Percentiles rank a stretch among this genome's conserved stretches.
These are phyloP conservation scores for Gardenia jasminoides DNA, from an alignment of 257 asterid species.

Conservation along the genomic window DNA sequence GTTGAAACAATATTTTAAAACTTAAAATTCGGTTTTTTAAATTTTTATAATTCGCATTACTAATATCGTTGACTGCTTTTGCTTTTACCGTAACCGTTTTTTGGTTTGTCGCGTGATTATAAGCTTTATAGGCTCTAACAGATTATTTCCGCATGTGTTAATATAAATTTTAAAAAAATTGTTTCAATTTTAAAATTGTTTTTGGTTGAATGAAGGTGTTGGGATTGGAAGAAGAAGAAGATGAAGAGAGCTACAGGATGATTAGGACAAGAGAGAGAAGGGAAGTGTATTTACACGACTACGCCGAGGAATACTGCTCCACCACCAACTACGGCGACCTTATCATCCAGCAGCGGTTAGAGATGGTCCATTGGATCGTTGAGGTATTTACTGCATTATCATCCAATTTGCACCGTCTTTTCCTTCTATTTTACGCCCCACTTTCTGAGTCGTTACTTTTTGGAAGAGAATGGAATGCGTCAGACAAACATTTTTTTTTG, in stretches of 20 bases:
- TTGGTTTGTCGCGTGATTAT: too few species aligned
- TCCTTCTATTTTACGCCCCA: not conserved
- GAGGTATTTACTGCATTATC: conserved; percentile 50
- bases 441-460: not conserved
- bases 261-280: conserved; percentile 76
- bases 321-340: conserved; percentile 61
- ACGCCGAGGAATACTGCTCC: conserved; percentile 72
- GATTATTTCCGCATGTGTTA: not conserved
- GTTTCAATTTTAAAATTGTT: not conserved
- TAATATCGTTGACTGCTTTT: not conserved
- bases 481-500: too few species aligned
- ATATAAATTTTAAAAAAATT: not conserved
- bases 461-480: too few species aligned
- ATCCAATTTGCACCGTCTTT: not conserved
- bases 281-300: conserved; percentile 72
- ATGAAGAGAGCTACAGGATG: conserved; percentile 73
- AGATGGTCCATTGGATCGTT: conserved; percentile 92
- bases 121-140: too few species aligned
- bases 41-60: not conserved
- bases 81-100: too few species aligned
- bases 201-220: conserved; percentile 39
- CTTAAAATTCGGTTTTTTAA: not conserved
- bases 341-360: conserved; percentile 74
- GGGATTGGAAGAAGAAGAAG: conserved; percentile 66
- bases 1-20: too few species aligned